phyloP scores from a whole-genome alignment of 768 basidiomycete species.

The Phaeotremella skinneri region DNA sequence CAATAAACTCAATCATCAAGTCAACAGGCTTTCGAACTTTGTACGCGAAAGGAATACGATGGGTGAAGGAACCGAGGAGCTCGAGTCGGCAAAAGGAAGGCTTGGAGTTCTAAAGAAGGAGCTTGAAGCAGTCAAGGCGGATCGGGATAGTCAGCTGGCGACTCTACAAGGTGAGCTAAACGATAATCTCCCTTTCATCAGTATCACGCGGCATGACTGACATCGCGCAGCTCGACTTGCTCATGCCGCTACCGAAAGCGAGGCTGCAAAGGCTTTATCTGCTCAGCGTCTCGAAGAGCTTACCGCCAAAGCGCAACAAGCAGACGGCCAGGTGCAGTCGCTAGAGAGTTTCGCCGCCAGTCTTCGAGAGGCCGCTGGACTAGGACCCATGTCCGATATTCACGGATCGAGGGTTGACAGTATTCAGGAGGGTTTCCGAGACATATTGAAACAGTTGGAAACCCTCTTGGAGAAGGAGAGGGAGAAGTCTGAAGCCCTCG shows the following conservation, averaged over 20 bases:
- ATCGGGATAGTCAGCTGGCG: slow-evolving; percentile 54
- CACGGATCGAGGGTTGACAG: slow-evolving; percentile 24
- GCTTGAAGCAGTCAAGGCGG: slow-evolving; percentile 55
- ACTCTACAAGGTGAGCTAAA: slow-evolving; percentile 58
- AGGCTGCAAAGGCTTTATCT: no score
- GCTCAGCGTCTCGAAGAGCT: no score
- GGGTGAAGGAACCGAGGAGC: not conserved
- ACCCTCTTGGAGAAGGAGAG: slow-evolving; percentile 46
- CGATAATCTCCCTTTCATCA: not conserved
- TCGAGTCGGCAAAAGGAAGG: slow-evolving; percentile 9
- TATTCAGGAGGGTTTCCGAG: not conserved
- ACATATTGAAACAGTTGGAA: slow-evolving; percentile 50
- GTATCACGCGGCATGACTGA: not conserved
- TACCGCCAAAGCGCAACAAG: no score
- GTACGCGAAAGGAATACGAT: no score
- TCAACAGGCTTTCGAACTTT: no score
- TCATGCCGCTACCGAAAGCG: no score
- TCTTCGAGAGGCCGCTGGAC: no score
- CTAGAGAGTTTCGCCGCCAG: no score
- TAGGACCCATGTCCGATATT: not conserved
- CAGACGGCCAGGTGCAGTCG: no score
- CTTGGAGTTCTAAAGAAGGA: slow-evolving; percentile 53
- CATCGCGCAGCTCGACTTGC: no score
- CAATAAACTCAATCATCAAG: not conserved
- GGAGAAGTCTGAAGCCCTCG: slow-evolving; percentile 30